Conservation (phyloP, 2,329 filamentous ascomycete genomes). For the Microdochium bolleyi region DNA sequence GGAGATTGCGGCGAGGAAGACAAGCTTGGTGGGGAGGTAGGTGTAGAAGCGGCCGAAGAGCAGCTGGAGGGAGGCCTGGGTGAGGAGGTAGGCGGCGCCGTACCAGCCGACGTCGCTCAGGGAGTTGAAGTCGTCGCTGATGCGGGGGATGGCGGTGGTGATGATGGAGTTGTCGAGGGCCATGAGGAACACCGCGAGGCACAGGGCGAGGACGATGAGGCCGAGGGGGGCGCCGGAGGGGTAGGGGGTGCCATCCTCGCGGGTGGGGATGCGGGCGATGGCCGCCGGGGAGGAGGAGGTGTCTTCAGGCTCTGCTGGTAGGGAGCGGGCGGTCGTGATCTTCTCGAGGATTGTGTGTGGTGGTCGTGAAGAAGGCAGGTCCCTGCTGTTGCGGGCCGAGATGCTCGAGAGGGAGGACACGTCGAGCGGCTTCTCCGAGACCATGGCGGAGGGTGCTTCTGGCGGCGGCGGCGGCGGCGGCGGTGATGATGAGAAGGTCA, state of each 20-base stretch:
- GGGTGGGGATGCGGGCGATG: constrained; percentile 12
- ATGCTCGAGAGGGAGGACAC: neutral
- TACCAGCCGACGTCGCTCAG: constrained; percentile 40
- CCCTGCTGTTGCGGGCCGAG: neutral
- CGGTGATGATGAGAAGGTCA: neutral
- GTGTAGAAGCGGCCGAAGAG: constrained; percentile 30
- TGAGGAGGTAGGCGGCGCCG: constrained; percentile 31
- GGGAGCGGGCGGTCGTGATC: neutral
- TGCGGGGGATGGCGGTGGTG: constrained; percentile 31
- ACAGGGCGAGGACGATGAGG: constrained; percentile 33
- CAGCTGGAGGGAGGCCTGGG: constrained; percentile 26
- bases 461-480: neutral
- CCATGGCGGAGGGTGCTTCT: neutral
- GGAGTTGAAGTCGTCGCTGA: constrained; percentile 28
- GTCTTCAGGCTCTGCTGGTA: too few relatives aligned
- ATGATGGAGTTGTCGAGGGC: constrained; percentile 31
- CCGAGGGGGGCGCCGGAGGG: constrained; percentile 24
- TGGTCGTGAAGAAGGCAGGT: neutral
- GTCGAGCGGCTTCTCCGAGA: neutral
- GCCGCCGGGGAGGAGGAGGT: neutral
- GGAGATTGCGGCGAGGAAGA: constrained; percentile 24
- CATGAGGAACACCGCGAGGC: constrained; percentile 34
- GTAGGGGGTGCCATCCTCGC: constrained; percentile 29
- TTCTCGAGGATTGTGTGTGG: neutral
- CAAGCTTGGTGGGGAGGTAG: constrained; percentile 27